Evolutionary conservation across 2,329 filamentous ascomycete genomes (phyloP).

Genomic region (Alternaria conjuncta): DNA sequence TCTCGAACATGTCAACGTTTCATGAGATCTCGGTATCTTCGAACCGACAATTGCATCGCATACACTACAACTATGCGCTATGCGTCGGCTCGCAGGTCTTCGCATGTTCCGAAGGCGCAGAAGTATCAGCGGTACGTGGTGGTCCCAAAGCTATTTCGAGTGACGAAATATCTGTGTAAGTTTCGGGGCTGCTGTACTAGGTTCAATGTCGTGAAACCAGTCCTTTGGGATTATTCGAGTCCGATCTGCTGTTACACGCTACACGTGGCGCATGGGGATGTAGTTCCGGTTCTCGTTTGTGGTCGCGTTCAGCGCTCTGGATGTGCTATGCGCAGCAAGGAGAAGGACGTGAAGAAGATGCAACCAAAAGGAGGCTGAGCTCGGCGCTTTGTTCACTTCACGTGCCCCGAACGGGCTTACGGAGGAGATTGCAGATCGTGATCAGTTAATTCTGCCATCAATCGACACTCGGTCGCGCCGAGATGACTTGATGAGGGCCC

Average conservation of each 20-base stretch:
- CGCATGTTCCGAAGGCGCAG: constrained; percentile 1
- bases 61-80: background rate
- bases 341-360: constrained; percentile 13
- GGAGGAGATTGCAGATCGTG: constrained; percentile 10
- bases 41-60: constrained; percentile 13
- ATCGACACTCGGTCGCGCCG: constrained; percentile 11
- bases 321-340: constrained; percentile 21
- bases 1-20: constrained; percentile 32
- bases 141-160: background rate
- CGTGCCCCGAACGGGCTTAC: background rate
- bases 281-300: constrained; percentile 18
- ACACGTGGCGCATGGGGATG: constrained; percentile 19
- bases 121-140: background rate
- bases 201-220: constrained; percentile 21
- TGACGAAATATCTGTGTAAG: background rate
- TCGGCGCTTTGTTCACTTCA: constrained; percentile 8
- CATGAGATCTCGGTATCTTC: constrained; percentile 25
- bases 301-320: constrained; percentile 23
- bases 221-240: constrained; percentile 13
- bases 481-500: constrained; percentile 4
- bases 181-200: constrained; percentile 18
- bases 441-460: constrained; percentile 7
- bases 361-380: constrained; percentile 6
- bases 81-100: background rate
- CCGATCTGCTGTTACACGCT: constrained; percentile 19